Evolutionary conservation across 257 asterid species (phyloP), one percentile per base, ranked within the genome.

Genomic region (Lithospermum erythrorhizon): DNA sequence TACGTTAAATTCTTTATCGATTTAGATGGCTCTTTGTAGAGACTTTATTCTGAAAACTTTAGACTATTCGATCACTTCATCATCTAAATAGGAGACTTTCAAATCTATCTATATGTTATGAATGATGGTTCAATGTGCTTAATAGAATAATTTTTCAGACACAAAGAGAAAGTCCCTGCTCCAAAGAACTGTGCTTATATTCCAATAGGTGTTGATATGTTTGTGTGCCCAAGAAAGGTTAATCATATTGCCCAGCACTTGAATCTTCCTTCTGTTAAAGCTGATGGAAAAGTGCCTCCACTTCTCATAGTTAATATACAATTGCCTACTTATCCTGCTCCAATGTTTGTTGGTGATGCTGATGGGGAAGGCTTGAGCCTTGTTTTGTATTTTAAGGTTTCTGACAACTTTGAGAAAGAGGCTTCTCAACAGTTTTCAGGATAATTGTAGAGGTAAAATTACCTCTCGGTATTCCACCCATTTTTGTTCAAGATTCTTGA

Each of bases 361-460:
- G 94, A 89, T n/a, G 97, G 98, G 16, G 95, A 93, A 77, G 95
- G 95, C 70, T 72, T 89, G 75, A 84, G 94, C 76, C 89, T 89
- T 29, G 97, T 89, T 17, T 68, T 93, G 71, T 89, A 84, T 67
- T 93, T 86, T 70, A 93, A 84, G 73, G 81, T 93, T 66, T 81
- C 89, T 5, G 99, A 93, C 64, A 79, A 65, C 62, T 80, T 67
- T 25, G 82, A 83, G 56, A 75, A 73, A 69, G 94, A 86, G 65
- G 72, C 79, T 62, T 85, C 97, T 9, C 61, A 80, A 27, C 94
- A 84, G 68, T 80, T 82, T n/a, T 72, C 95, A 83, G 73, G 97
- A 89, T 57, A 75, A 71, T n/a, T 73, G 82, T 93, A n/a, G 70
- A 81, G 85, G 99, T 90, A 67, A n/a, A n/a, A 75, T 73, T 72